Conservation (phyloP, 2,329 filamentous ascomycete genomes). For the Rugonectria rugulosa region DNA sequence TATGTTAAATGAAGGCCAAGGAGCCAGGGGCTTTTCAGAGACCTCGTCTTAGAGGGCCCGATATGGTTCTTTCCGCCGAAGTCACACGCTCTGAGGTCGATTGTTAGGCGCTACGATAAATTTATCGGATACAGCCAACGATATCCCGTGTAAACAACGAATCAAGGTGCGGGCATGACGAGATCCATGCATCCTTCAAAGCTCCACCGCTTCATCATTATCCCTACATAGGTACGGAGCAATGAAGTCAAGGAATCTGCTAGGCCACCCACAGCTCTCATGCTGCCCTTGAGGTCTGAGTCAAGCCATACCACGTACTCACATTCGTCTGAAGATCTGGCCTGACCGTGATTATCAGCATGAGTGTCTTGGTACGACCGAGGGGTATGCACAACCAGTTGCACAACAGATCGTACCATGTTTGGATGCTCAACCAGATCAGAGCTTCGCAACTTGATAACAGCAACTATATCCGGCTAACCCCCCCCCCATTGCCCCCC, state of each 20-base stretch:
- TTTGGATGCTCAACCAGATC: no score
- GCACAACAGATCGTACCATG: no score
- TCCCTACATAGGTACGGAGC: no score
- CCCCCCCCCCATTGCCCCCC: no score
- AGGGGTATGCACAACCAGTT: no score
- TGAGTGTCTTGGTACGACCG: no score
- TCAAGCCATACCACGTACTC: conserved; percentile 29
- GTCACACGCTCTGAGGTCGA: no score
- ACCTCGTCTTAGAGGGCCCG: not conserved
- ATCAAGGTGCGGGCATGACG: conserved; percentile 33
- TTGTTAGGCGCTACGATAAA: conserved; percentile 15
- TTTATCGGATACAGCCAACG: conserved; percentile 12
- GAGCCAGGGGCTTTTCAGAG: not conserved
- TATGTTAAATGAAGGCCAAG: not conserved
- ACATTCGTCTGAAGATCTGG: conserved; percentile 18
- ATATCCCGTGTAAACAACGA: conserved; percentile 18
- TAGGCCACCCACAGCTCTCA: conserved; percentile 1
- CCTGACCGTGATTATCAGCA: conserved; percentile 14
- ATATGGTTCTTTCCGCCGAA: not conserved
- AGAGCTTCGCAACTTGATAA: no score
- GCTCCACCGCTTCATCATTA: conserved; percentile 28
- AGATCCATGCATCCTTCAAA: conserved; percentile 32
- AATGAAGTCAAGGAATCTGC: conserved; percentile 13
- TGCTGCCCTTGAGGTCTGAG: not conserved
- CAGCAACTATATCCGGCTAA: no score